phyloP scores from a whole-genome alignment of 345 rosid species.

The Euphorbia tirucalli region DNA sequence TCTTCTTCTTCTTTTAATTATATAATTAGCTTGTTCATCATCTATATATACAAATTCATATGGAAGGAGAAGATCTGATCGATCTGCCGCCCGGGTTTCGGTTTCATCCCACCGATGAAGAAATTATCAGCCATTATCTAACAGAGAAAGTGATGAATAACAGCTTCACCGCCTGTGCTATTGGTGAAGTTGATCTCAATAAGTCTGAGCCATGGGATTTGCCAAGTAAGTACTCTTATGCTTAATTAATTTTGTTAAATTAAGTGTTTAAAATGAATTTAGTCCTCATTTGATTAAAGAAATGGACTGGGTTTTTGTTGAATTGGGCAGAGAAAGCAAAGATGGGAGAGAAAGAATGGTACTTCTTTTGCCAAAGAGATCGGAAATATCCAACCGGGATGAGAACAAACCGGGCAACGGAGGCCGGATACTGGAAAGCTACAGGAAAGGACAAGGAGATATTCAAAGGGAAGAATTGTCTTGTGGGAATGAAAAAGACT shows the following conservation, averaged over 20 bases:
- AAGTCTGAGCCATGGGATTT: slow-evolving; percentile 97
- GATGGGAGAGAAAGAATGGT: slow-evolving; percentile 95
- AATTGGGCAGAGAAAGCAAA: slow-evolving; percentile 67
- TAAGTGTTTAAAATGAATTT: no score
- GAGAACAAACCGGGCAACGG: slow-evolving; percentile 94
- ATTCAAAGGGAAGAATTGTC: slow-evolving; percentile 55
- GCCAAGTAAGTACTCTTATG: slow-evolving; percentile 60
- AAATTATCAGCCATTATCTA: slow-evolving; percentile 71
- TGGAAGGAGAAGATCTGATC: slow-evolving; percentile 52
- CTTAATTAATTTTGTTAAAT: not conserved
- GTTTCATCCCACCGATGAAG: slow-evolving; percentile 93
- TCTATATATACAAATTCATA: no score
- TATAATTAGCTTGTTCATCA: no score
- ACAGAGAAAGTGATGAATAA: slow-evolving; percentile 49
- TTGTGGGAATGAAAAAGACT: slow-evolving; percentile 98
- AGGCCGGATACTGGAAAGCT: slow-evolving; percentile 94
- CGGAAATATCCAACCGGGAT: slow-evolving; percentile 95
- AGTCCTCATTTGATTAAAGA: no score
- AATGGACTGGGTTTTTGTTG: not conserved
- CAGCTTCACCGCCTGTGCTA: slow-evolving; percentile 50
- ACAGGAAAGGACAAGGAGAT: slow-evolving; percentile 95
- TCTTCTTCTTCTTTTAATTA: not conserved
- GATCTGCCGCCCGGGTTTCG: slow-evolving; percentile 89
- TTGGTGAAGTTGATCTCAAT: slow-evolving; percentile 83
- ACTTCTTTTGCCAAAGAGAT: slow-evolving; percentile 90